Evolutionary conservation across 2,329 filamentous ascomycete genomes (phyloP).

Genomic region (Botryotinia convoluta): DNA sequence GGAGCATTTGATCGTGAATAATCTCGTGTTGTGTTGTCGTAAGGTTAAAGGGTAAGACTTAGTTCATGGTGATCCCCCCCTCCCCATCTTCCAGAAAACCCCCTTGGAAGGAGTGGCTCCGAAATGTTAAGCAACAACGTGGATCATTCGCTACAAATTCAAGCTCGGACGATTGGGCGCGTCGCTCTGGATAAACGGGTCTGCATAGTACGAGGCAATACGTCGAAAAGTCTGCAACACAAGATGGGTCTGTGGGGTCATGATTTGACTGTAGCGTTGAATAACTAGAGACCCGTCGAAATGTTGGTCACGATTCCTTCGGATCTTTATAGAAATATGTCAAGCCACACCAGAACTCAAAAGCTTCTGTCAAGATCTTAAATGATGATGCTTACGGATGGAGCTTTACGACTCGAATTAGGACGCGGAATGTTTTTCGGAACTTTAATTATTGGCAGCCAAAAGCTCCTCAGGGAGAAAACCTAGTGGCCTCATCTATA

Average conservation of each 20-base stretch:
- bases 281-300: background rate
- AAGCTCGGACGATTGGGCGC: slow-evolving; percentile 9
- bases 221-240: background rate
- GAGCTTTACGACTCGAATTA: background rate
- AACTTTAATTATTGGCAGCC: background rate
- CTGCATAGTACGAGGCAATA: slow-evolving; percentile 5
- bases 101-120: slow-evolving; percentile 8
- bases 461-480: background rate
- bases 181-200: background rate
- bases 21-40: background rate
- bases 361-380: background rate
- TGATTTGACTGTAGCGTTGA: background rate
- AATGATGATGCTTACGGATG: background rate
- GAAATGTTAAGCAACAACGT: background rate
- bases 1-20: background rate
- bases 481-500: background rate
- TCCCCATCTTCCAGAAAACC: slow-evolving; percentile 16
- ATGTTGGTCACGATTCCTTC: background rate
- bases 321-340: background rate
- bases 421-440: background rate
- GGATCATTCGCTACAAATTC: slow-evolving; percentile 7
- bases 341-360: background rate
- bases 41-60: slow-evolving; percentile 1
- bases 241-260: background rate
- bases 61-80: slow-evolving; percentile 2